Conservation (phyloP, 768 basidiomycete genomes). For the Kwoniella heveanensis region DNA sequence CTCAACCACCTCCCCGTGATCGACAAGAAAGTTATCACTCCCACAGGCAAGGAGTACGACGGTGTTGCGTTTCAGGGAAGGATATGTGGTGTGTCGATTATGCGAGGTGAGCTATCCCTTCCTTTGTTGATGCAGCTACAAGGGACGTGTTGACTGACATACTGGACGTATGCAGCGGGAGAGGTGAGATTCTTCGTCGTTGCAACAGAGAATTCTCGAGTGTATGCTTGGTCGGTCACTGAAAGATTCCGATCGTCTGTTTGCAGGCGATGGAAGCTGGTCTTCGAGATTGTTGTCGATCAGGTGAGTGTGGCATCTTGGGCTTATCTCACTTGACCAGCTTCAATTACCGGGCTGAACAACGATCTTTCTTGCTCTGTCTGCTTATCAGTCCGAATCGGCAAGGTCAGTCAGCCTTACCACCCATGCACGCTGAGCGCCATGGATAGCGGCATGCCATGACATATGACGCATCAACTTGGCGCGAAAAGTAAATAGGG, state of each 20-base stretch:
- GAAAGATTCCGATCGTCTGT: not conserved
- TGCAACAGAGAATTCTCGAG: too few species aligned
- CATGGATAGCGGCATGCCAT: too few species aligned
- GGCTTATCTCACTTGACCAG: not conserved
- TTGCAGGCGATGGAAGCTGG: slow-evolving; percentile 94
- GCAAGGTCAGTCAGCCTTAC: slow-evolving; percentile 62
- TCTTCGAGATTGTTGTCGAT: slow-evolving; percentile 87
- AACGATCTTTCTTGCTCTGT: too few species aligned
- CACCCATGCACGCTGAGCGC: not conserved
- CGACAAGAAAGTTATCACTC: slow-evolving; percentile 58
- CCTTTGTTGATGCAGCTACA: not conserved
- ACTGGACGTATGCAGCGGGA: slow-evolving; percentile 37
- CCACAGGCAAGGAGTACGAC: slow-evolving; percentile 75
- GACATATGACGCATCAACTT: slow-evolving; percentile 10
- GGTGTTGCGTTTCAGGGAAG: slow-evolving; percentile 95
- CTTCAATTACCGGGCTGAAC: too few species aligned
- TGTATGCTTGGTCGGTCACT: too few species aligned
- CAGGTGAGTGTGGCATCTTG: slow-evolving; percentile 37
- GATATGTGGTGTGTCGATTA: slow-evolving; percentile 93
- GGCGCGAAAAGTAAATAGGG: slow-evolving; percentile 2
- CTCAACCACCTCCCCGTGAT: slow-evolving; percentile 84
- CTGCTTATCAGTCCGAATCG: slow-evolving; percentile 68
- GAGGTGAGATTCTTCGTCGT: slow-evolving; percentile 35
- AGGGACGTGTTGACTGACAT: not conserved
- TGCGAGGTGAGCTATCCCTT: slow-evolving; percentile 76